Evolutionary conservation across 495 filamentous ascomycete species (phyloP).

Genomic region (Penicillium ochrochloron): DNA sequence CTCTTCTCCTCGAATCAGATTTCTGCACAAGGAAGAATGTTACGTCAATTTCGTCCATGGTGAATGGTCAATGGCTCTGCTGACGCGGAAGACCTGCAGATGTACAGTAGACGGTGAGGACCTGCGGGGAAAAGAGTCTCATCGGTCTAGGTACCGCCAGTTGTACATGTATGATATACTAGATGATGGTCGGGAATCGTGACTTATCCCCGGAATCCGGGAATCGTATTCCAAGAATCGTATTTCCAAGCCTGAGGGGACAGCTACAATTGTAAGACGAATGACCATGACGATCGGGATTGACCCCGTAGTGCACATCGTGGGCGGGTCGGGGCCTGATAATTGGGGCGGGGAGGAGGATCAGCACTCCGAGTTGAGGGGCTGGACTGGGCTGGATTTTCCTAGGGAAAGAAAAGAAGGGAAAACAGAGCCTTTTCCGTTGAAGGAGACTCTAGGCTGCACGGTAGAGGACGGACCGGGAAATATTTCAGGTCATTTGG

Average conservation of each 20-base stretch:
- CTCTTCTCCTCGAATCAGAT: slow-evolving; percentile 7
- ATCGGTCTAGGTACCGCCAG: no score
- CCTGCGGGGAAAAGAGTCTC: not conserved
- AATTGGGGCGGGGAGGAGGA: slow-evolving; percentile 11
- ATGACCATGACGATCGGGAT: not conserved
- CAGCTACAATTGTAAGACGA: not conserved
- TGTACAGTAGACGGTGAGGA: not conserved
- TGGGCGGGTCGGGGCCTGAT: slow-evolving; percentile 2
- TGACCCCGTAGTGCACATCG: not conserved
- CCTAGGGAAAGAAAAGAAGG: slow-evolving; percentile 7
- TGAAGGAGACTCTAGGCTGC: not conserved
- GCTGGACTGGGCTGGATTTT: slow-evolving; percentile 4
- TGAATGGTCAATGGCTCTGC: not conserved
- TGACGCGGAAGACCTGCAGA: not conserved
- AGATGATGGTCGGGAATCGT: not conserved
- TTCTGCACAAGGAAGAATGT: not conserved
- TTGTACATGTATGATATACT: no score
- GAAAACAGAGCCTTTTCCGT: not conserved
- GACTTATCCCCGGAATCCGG: not conserved
- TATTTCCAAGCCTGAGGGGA: not conserved
- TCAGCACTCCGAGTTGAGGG: slow-evolving; percentile 1
- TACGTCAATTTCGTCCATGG: not conserved
- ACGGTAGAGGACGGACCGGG: slow-evolving; percentile 23
- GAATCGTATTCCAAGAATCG: not conserved
- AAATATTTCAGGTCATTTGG: slow-evolving; percentile 11